Evolutionary conservation across 208 protist genomes (phyloP), one percentile per base, ranked within the genome.

Genomic region (Vickermania spadyakhi): DNA sequence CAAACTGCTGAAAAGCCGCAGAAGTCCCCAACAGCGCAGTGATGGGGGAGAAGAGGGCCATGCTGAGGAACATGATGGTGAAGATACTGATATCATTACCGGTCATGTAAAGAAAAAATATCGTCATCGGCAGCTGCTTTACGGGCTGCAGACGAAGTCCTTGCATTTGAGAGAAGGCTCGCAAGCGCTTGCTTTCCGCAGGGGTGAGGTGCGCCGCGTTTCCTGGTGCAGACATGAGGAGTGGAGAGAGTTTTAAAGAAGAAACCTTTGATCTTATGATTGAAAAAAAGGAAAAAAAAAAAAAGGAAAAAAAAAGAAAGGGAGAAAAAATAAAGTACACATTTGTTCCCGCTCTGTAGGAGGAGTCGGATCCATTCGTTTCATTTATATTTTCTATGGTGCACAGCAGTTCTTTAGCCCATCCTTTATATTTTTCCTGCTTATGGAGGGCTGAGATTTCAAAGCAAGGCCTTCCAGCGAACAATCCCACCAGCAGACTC

Each of bases 1-100:
- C 70, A 57, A 93, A 91, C 26, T 77, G 68, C 13, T 55, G 70
- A 52, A 93, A 93, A 26, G 68, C 56, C 36, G 73, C 80, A 31
- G 58, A 52, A 23, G 68, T 71, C 21, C 62, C 62, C 36, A 85
- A 53, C n/a, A 93, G 85, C 26, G 59, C 68, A 62, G 83, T 73
- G 29, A 93, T 58, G 11, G 86, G 86, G 66, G 75, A 86, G 14
- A 85, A 72, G 52, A 93, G 79, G 2, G 86, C 86, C 83, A 89
- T 91, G 59, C 86, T 83, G 26, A 91, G 79, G 68, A 93, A 91
- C 81, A 93, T 91, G 66, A 93, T 93, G 49, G 86, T 87, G 65
- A 91, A 93, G 36, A 93, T 89, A 62, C 79, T 86, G 13, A 93
- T 77, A 5, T 89, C 81, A 59, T 93, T 93, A 53, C 86, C 86